These are phyloP conservation scores for Tephrocybe sp. DNA, from an alignment of 768 basidiomycete species.

Conservation along the genomic window DNA sequence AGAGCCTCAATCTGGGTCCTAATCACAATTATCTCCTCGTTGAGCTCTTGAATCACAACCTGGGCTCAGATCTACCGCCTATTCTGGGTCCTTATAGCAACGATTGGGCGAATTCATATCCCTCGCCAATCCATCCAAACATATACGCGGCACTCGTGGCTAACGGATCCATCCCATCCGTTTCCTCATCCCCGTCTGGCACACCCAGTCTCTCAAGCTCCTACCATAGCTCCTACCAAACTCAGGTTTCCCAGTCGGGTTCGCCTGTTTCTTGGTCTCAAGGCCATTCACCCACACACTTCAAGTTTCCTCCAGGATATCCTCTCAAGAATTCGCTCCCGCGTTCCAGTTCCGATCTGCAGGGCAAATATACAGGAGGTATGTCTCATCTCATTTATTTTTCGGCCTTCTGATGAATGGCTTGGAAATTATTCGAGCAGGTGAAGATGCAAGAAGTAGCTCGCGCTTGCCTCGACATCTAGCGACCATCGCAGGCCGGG, in stretches of 20 bases:
- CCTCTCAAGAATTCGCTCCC: conserved; percentile 25
- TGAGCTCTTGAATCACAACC: conserved; percentile 14
- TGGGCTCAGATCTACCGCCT: conserved; percentile 13
- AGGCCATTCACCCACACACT: conserved; percentile 20
- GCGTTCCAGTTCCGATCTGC: conserved; percentile 29
- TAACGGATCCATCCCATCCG: conserved; percentile 52
- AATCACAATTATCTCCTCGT: conserved; percentile 16
- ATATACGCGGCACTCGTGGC: conserved; percentile 63
- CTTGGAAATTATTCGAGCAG: conserved; percentile 2
- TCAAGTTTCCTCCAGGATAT: conserved; percentile 21
- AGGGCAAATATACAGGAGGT: conserved; percentile 21
- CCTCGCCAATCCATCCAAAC: conserved; percentile 60
- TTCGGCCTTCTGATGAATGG: conserved; percentile 3
- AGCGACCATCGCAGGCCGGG: conserved; percentile 12
- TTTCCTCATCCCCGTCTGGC: conserved; percentile 26
- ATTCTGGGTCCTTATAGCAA: conserved; percentile 25
- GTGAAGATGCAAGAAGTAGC: conserved; percentile 10
- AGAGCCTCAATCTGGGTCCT: conserved; percentile 26
- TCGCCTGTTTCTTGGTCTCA: conserved; percentile 31
- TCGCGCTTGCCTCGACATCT: conserved; percentile 3
- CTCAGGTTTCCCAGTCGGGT: conserved; percentile 20
- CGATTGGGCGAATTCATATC: conserved; percentile 60
- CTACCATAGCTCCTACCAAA: conserved; percentile 21
- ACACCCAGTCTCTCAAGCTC: conserved; percentile 42
- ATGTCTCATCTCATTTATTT: conserved; percentile 16